phyloP scores from a whole-genome alignment of 805 yeast species.

The Cephaloascus fragrans region DNA sequence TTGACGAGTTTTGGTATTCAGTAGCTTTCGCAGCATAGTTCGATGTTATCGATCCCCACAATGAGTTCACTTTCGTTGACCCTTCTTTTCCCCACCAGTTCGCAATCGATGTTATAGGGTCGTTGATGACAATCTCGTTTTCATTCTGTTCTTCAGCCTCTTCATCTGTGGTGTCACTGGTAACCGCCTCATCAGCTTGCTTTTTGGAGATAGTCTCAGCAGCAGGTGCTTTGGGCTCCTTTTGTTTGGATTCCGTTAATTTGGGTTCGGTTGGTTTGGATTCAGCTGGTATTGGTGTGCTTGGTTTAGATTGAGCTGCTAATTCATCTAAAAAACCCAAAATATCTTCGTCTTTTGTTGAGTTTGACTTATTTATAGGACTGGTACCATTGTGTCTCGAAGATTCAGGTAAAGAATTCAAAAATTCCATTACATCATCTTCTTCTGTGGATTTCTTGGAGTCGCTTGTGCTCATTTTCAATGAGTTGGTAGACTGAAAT shows the following conservation, averaged over 20 bases:
- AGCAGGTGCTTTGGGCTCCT: no score
- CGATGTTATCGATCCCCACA: constrained; percentile 60
- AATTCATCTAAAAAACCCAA: constrained; percentile 57
- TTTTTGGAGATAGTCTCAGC: background rate
- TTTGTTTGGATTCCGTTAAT: background rate
- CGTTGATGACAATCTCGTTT: no score
- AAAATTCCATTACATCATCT: constrained; percentile 71
- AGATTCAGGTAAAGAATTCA: constrained; percentile 69
- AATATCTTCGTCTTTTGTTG: constrained; percentile 35
- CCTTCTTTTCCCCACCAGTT: constrained; percentile 74
- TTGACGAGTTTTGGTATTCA: constrained; percentile 9
- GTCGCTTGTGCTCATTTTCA: background rate
- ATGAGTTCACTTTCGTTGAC: constrained; percentile 49
- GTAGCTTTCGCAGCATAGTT: constrained; percentile 33
- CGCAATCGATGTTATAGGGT: constrained; percentile 57
- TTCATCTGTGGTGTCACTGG: background rate
- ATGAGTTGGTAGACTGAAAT: no score
- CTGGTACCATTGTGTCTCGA: constrained; percentile 15
- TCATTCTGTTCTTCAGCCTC: constrained; percentile 1
- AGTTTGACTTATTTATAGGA: constrained; percentile 9
- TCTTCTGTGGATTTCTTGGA: constrained; percentile 34
- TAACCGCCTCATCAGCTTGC: background rate
- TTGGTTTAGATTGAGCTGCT: constrained; percentile 35
- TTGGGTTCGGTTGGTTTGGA: no score
- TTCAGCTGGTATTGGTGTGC: background rate